phyloP scores from a whole-genome alignment of 345 rosid genomes.

The Eucalyptus marginata region DNA sequence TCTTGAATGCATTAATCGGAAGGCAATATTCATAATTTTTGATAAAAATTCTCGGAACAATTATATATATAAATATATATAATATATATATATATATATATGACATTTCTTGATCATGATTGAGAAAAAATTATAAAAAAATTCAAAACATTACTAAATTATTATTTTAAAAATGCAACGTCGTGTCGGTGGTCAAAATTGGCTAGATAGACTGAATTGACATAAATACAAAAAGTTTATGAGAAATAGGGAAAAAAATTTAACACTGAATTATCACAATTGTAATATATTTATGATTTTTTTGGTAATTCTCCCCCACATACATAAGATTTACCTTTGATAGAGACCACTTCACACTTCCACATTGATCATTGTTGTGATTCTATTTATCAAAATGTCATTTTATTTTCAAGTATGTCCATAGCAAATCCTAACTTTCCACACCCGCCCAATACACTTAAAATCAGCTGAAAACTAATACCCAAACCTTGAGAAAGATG shows the following conservation, averaged over 20 bases:
- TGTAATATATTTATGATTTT: no score
- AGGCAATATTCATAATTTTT: background rate
- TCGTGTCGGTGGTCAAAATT: rapidly evolving
- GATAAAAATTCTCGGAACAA: background rate
- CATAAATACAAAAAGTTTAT: rapidly evolving
- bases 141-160: no score
- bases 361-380: background rate
- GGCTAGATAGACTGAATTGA: rapidly evolving
- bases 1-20: background rate
- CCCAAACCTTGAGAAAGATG: background rate
- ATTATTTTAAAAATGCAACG: no score
- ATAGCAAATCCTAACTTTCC: background rate
- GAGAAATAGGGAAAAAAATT: no score
- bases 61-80: no score
- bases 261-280: rapidly evolving
- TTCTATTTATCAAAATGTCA: background rate
- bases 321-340: background rate
- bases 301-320: no score
- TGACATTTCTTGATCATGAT: background rate
- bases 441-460: background rate
- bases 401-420: background rate
- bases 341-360: background rate
- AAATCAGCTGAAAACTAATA: background rate
- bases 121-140: no score
- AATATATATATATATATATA: no score